These are phyloP conservation scores for Colletotrichum sp. DNA, from an alignment of 2,329 filamentous ascomycete genomes.

Conservation along the genomic window DNA sequence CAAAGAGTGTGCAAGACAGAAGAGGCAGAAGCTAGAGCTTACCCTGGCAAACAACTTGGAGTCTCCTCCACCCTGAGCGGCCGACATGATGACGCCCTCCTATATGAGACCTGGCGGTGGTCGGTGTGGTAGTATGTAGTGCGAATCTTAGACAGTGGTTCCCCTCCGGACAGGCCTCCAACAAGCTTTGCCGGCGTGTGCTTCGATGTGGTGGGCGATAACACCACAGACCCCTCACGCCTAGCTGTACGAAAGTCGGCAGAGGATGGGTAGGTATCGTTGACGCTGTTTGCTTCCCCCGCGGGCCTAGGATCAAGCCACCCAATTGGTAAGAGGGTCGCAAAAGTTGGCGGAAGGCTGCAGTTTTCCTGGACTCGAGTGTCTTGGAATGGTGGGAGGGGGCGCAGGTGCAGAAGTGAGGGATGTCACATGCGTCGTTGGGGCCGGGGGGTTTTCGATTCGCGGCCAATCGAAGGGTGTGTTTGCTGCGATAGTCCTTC, in stretches of 20 bases:
- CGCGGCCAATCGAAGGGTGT: slow-evolving; percentile 16
- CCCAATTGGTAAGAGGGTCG: slow-evolving; percentile 10
- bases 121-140: not conserved
- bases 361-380: slow-evolving; percentile 12
- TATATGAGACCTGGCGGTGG: not conserved
- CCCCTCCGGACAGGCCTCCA: not conserved
- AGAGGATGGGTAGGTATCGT: not conserved
- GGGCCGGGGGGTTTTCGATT: not conserved
- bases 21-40: slow-evolving; percentile 40
- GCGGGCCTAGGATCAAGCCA: not conserved
- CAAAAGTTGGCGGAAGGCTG: slow-evolving; percentile 20
- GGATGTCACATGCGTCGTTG: slow-evolving; percentile 23
- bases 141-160: slow-evolving; percentile 1
- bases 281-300: not conserved
- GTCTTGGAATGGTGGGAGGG: slow-evolving; percentile 18
- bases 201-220: slow-evolving; percentile 18
- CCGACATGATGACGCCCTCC: slow-evolving; percentile 52
- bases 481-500: not conserved
- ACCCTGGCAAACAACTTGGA: slow-evolving; percentile 99
- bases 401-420: slow-evolving; percentile 9
- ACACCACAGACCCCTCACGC: slow-evolving; percentile 22
- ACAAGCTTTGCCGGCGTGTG: slow-evolving; percentile 1
- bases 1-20: not conserved
- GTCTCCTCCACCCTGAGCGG: slow-evolving; percentile 77
- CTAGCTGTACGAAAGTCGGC: not conserved